Base-by-base conservation (phyloP, 345 rosid species). In the Nephelium lappaceum region DNA sequence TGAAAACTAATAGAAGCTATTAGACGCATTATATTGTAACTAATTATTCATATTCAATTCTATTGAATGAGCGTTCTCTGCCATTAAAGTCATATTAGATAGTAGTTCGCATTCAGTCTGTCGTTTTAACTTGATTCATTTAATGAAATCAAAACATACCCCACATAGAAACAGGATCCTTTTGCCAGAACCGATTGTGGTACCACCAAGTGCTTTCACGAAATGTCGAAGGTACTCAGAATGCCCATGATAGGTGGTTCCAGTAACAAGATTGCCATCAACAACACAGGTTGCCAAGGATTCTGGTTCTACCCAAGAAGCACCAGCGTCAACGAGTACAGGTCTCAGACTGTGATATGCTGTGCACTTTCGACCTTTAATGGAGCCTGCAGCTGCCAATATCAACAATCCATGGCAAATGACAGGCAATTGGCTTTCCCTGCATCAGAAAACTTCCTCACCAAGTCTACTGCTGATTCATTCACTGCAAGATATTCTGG, bases 141-240 rank as follows among this genome's bases (percentile, higher is more conserved):
- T 27, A 27, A 27, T 27, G 31, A 47, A 49, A 58, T 24, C 21
- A 42, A 47, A 55, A 70, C 93, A 85, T 85, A 95, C 99, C 87
- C 99, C 98, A 77, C 98, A 95, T 27, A 95, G 91, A 81, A 95
- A 95, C 24, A 95, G 82, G 78, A 95, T 89, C 84, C 77, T 89
- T 82, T 92, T 92, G 78, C 86, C 69, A 0, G 93, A 84, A 21
- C 91, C 87, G 62, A 81, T 75, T 63, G 86, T 78, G 53, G 49
- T 74, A 76, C 97, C 97, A 3, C 97, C 97, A 0, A 95, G 81
- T 45, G 93, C 95, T 87, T 87, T 84, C 19, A 93, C 81, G 67
- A 95, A 90, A 23, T 43, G 87, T 80, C 78, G 81, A 68, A 95
- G 87, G 74, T 83, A 89, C 76, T 89, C 92, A 38, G 99, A 91